Evolutionary conservation across 106 monocot genomes (phyloP), one percentile per base, ranked within the genome.

Genomic region (Dactylorhiza incarnata): DNA sequence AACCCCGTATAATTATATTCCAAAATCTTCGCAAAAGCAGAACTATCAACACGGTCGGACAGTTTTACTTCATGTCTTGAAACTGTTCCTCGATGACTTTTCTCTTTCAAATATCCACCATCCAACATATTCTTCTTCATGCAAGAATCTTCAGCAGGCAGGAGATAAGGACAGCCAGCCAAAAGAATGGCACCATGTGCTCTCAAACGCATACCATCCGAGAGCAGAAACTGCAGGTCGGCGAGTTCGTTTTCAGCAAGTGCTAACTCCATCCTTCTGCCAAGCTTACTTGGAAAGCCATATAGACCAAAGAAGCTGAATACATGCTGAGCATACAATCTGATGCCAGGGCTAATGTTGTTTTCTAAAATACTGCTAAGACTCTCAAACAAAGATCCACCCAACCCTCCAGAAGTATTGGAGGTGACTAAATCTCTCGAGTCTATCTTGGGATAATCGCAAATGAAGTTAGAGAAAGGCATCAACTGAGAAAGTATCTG

Each of bases 1-100:
- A 84, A 82, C 52, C 93, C 91, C 12, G 93, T 89, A 80, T 94
- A 97, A 76, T 82, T 68, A 80, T 86, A 91, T 73, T 89, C 93
- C 86, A 97, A 73, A 56, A 97, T 71, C 58, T 87, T 97, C 16
- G 37, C 53, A 22, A 97, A 75, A 12, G 84, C 76, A 74, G 9
- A 4, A 74, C 79, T 68, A 61, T 88, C 82, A 25, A 97, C 87
- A 53, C 82, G 85, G 24, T 84, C 80, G 29, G 96, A 97, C 59
- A 97, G 83, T 48, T 79, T 85, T 73, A 91, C 83, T 47, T 81
- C 75, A 52, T 61, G 52, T 25, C 45, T 80, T 25, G 54, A 79
- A 72, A n/a, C 78, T 75, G 29, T 74, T 7, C 5, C 15, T 46
- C 73, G 53, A 11, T 76, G 71, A 3, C 67, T 29, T 72, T 6